Evolutionary conservation across 2,329 filamentous ascomycete species (phyloP).

Genomic region (Penicillium sclerotiorum): DNA sequence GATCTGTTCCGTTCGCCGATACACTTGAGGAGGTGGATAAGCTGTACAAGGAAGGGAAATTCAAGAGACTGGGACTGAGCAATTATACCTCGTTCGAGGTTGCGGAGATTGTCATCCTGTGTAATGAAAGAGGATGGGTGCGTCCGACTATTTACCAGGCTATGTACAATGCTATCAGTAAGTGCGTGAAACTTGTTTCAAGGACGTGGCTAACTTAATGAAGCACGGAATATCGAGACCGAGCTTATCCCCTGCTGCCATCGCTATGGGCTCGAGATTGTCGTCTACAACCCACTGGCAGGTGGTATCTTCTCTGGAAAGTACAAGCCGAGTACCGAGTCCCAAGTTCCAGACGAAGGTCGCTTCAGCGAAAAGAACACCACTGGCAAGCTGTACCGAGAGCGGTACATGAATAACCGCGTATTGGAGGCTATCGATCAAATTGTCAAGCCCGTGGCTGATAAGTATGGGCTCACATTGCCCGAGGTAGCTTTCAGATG

Average conservation of each 20-base stretch:
- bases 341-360: conserved; percentile 67
- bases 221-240: conserved; percentile 68
- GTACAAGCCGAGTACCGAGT: conserved; percentile 70
- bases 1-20: conserved; percentile 73
- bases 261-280: conserved; percentile 75
- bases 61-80: conserved; percentile 75
- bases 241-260: conserved; percentile 74
- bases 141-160: conserved; percentile 82
- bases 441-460: conserved; percentile 67
- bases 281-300: conserved; percentile 80
- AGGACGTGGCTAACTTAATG: too few species aligned
- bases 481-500: conserved; percentile 76
- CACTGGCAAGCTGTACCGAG: conserved; percentile 61
- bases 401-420: conserved; percentile 71
- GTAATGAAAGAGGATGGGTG: conserved; percentile 79
- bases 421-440: conserved; percentile 68
- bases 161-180: conserved; percentile 82
- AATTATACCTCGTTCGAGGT: conserved; percentile 90
- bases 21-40: conserved; percentile 77
- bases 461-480: conserved; percentile 68
- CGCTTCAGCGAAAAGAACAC: conserved; percentile 64
- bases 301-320: conserved; percentile 81
- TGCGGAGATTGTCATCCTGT: conserved; percentile 78
- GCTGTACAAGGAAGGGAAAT: conserved; percentile 83
- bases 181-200: conserved; percentile 19